phyloP scores from a whole-genome alignment of 495 filamentous ascomycete species.

The Penicillium macrosclerotiorum region DNA sequence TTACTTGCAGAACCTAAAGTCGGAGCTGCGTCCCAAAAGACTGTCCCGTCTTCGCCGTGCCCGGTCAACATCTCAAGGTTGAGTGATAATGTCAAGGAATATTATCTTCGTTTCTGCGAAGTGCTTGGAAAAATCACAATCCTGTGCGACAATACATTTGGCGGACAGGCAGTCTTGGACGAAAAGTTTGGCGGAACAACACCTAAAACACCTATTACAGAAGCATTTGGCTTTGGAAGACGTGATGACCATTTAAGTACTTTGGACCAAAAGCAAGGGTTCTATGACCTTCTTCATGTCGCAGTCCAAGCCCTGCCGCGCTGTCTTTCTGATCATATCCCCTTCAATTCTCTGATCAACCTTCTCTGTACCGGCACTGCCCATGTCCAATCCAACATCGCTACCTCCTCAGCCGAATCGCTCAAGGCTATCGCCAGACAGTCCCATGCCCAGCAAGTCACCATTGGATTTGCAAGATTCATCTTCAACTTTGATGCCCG shows the following conservation, averaged over 20 bases:
- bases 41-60: conserved; percentile 42
- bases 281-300: conserved; percentile 92
- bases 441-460: conserved; percentile 91
- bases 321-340: conserved; percentile 85
- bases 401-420: conserved; percentile 85
- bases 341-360: conserved; percentile 92
- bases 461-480: conserved; percentile 92
- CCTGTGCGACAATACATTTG: conserved; percentile 93
- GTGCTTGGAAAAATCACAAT: conserved; percentile 94
- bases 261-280: conserved; percentile 85
- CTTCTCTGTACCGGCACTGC: conserved; percentile 95
- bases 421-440: conserved; percentile 93
- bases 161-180: conserved; percentile 90
- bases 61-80: conserved; percentile 75
- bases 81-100: conserved; percentile 72
- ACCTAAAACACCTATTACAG: conserved; percentile 89
- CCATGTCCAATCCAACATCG: conserved; percentile 90
- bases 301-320: conserved; percentile 93
- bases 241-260: conserved; percentile 74
- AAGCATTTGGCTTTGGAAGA: conserved; percentile 85
- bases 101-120: conserved; percentile 88
- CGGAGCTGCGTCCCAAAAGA: conserved; percentile 35
- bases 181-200: conserved; percentile 86
- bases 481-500: conserved; percentile 98
- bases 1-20: conserved; percentile 37